phyloP scores from a whole-genome alignment of 2,329 filamentous ascomycete genomes.

The Aspergillus ibericus region DNA sequence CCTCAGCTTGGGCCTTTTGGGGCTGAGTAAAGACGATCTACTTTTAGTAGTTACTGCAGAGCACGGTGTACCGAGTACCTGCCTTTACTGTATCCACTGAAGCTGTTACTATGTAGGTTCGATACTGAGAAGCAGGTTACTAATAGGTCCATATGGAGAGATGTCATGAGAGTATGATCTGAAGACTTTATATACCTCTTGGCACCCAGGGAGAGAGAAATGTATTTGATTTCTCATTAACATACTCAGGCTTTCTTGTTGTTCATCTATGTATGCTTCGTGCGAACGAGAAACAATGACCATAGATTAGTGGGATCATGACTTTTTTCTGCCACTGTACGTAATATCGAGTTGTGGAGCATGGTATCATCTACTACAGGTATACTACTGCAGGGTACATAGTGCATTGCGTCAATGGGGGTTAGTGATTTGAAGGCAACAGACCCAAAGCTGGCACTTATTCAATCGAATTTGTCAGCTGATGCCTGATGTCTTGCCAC shows the following conservation, averaged over 20 bases:
- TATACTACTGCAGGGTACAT: neutral
- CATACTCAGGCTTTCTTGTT: too few relatives aligned
- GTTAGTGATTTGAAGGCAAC: neutral
- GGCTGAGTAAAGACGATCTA: neutral
- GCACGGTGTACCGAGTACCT: neutral
- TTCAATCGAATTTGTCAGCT: neutral
- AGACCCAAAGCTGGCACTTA: neutral
- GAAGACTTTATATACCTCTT: neutral
- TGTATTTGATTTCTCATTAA: neutral
- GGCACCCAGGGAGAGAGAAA: neutral
- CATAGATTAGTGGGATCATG: too few relatives aligned
- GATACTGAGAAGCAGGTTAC: neutral
- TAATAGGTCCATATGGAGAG: neutral
- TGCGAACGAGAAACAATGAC: neutral
- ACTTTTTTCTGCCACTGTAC: neutral
- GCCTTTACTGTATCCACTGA: neutral
- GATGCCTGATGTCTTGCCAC: neutral
- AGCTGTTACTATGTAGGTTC: neutral
- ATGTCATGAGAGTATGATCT: too few relatives aligned
- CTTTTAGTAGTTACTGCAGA: neutral
- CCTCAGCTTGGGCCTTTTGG: neutral
- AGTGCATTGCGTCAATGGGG: neutral
- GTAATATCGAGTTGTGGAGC: constrained; percentile 3
- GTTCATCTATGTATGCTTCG: neutral
- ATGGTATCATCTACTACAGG: neutral